These are phyloP conservation scores for Aureobasidium sp. DNA, from an alignment of 2,329 filamentous ascomycete genomes.

Conservation along the genomic window DNA sequence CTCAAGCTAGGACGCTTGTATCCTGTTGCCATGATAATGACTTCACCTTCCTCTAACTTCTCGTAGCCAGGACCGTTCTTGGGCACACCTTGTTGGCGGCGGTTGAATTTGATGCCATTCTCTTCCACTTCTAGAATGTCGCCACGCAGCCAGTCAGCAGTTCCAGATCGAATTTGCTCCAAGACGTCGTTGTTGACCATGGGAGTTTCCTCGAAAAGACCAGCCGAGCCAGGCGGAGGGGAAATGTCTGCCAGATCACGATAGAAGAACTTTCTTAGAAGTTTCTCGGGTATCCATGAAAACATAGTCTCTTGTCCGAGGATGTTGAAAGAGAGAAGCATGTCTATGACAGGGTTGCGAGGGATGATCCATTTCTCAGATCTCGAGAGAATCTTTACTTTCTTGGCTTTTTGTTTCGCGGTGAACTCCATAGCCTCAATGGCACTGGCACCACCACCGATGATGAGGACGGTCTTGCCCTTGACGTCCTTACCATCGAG, in stretches of 20 bases:
- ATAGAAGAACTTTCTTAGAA: conserved; percentile 75
- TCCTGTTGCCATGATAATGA: conserved; percentile 78
- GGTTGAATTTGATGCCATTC: conserved; percentile 62
- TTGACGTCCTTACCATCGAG: conserved; percentile 66
- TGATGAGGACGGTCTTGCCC: conserved; percentile 67
- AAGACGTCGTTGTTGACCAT: conserved; percentile 84
- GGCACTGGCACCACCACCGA: conserved; percentile 74
- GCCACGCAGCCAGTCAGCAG: conserved; percentile 72
- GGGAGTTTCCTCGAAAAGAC: conserved; percentile 75
- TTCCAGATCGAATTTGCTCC: conserved; percentile 62
- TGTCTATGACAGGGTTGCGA: conserved; percentile 67
- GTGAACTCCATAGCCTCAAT: conserved; percentile 80
- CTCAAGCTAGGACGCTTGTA: conserved; percentile 65
- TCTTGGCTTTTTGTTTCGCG: conserved; percentile 55
- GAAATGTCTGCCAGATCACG: conserved; percentile 69
- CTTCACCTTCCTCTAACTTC: conserved; percentile 61
- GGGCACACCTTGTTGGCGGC: conserved; percentile 63
- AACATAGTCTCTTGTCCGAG: conserved; percentile 69
- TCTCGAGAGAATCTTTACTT: conserved; percentile 66
- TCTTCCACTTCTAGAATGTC: conserved; percentile 66
- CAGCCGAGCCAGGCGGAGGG: conserved; percentile 47
- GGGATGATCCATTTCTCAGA: conserved; percentile 87
- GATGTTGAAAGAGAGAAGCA: conserved; percentile 68
- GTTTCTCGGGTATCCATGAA: conserved; percentile 69
- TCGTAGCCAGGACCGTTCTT: conserved; percentile 66